Base-by-base conservation (phyloP, 257 asterid genomes). In the Penstemon eatonii region DNA sequence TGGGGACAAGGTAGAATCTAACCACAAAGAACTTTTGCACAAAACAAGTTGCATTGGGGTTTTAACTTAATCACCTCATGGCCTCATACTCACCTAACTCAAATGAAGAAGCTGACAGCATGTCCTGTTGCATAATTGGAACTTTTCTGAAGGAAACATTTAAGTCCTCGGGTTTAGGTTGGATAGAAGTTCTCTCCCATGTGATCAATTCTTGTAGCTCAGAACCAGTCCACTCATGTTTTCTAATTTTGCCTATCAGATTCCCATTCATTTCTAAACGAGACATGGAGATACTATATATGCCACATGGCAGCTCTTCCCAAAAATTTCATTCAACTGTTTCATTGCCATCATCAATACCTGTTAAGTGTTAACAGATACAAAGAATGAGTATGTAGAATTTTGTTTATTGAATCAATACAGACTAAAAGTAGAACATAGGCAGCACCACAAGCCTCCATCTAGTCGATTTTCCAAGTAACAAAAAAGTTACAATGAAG, bases 271-370 rank as follows among this genome's bases (percentile, higher is more conserved):
- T 56, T 69, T 70, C 57, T 60, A 33, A 64, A 73, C 81, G 70
- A 56, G 77, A 77, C 63, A 85, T 42, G 42, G 92, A 68, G 68
- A 89, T 75, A 72, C 99, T 87, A 77, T 91, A 88, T 57, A 93
- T 82, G 47, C 97, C 97, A 80, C 99, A 93, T n/a, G 92, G 75
- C 65, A 93, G 89, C 80, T 93, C 99, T 81, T 87, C 95, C 99
- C 99, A 93, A 78, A 84, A 90, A 80, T 78, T 78, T 66, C 55
- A 62, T 61, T 76, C 84, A 69, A 65, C 73, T 57, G 50, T 82
- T 53, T 66, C 89, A 5, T 77, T 71, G 66, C 68, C 89, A 59
- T 83, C 82, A 56, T 65, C 78, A 59, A 50, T 41, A 56, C 83
- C 96, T 85, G 82, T 73, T 67, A 63, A 46, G 6, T 85, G 82